phyloP scores from a whole-genome alignment of 2,329 filamentous ascomycete species.

The Cercospora janseana region DNA sequence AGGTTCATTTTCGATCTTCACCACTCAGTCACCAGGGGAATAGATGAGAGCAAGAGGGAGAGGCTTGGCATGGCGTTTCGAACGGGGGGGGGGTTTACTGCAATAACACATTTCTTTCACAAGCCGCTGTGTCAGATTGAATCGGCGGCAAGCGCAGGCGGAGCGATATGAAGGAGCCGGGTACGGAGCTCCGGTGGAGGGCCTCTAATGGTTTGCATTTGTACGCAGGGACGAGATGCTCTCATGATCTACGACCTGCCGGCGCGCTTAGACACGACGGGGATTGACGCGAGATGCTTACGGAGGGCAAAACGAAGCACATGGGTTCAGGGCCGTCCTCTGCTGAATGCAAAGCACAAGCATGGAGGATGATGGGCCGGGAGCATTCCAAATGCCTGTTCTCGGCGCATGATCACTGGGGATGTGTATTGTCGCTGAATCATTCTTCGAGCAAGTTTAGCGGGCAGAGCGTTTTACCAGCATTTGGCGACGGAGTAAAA shows the following conservation, averaged over 20 bases:
- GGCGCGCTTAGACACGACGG: neutral
- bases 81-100: neutral
- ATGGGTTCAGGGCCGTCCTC: neutral
- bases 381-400: neutral
- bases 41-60: constrained; percentile 8
- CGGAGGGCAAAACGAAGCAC: neutral
- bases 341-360: neutral
- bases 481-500: constrained; percentile 7
- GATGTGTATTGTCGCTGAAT: constrained; percentile 1
- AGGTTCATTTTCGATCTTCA: constrained; percentile 1
- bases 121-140: neutral
- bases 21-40: constrained; percentile 3
- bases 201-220: neutral
- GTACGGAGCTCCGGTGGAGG: neutral
- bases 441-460: constrained; percentile 6
- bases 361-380: neutral
- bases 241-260: constrained; percentile 4
- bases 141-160: neutral
- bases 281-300: neutral
- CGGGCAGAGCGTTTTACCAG: constrained; percentile 2
- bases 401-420: neutral
- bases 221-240: neutral
- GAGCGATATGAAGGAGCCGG: neutral
- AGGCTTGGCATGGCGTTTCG: constrained; percentile 4
- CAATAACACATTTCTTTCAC: neutral